Evolutionary conservation across 140 eudicot species (phyloP), one percentile per base, ranked within the genome.

Genomic region (Senecio squalidus): DNA sequence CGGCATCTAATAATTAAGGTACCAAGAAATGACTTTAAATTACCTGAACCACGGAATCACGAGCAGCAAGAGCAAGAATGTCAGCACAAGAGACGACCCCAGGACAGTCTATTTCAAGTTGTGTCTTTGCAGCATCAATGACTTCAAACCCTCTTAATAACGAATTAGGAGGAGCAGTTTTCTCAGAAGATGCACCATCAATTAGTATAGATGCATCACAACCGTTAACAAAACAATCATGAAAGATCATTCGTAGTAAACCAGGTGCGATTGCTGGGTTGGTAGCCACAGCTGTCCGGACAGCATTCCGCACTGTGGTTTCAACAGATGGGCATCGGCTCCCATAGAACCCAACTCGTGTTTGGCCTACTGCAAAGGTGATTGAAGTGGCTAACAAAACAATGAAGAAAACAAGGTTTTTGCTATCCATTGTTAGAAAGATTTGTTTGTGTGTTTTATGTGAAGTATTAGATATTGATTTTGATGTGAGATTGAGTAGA

Each of bases 161-260:
- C 3, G 23, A 38, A 33, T 84, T 84, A 1, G 82, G 78, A 0
- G 57, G 74, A 0, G 85, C 83, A 0, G 78, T n/a, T n/a, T n/a
- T n/a, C n/a, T n/a, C n/a, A n/a, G n/a, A n/a, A n/a, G n/a, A n/a
- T n/a, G n/a, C n/a, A 0, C 89, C 94, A 1, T 75, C 64, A 17
- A 84, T 34, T 10, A 84, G 89, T 14, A 84, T 69, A 0, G 94
- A 84, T n/a, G n/a, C n/a, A n/a, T n/a, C n/a, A n/a, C n/a, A n/a
- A n/a, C n/a, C n/a, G n/a, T n/a, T n/a, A n/a, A 84, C 88, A 30
- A 84, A 84, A 49, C 94, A 84, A 39, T 80, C 94, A 56, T 84
- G 94, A 59, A 84, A 84, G 60, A 68, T 70, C 80, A 84, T 69
- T 21, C 95, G 64, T 4, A 85, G 82, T 65, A 85, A n/a, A 2